phyloP scores from a whole-genome alignment of 805 yeast species.

The Saturnispora bothae region DNA sequence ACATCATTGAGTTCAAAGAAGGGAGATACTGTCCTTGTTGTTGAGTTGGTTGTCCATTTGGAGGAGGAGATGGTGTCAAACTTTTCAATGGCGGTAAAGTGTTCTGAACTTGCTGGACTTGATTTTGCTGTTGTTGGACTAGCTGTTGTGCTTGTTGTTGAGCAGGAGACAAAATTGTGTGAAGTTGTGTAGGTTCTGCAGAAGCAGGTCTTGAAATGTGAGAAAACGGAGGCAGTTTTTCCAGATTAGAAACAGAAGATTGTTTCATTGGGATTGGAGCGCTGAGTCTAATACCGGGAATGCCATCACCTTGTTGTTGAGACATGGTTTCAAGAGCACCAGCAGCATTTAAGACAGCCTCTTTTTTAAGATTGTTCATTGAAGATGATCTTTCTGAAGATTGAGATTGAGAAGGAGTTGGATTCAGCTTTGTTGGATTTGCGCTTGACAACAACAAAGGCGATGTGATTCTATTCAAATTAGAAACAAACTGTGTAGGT shows the following conservation, averaged over 20 bases:
- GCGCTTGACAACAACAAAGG: constrained; percentile 49
- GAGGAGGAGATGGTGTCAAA: constrained; percentile 4
- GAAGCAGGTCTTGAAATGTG: constrained; percentile 11
- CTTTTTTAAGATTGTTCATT: constrained; percentile 21
- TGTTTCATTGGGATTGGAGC: constrained; percentile 16
- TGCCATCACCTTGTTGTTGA: constrained; percentile 22
- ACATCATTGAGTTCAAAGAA: neutral
- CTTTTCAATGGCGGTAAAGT: neutral
- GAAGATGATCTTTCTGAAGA: constrained; percentile 25
- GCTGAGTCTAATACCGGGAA: constrained; percentile 26
- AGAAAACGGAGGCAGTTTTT: constrained; percentile 22
- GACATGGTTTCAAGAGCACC: constrained; percentile 33
- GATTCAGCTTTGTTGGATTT: constrained; percentile 25
- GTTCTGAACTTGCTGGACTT: neutral
- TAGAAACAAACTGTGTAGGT: constrained; percentile 62
- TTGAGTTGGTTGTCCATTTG: constrained; percentile 1
- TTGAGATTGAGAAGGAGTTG: constrained; percentile 26
- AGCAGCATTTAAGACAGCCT: constrained; percentile 29
- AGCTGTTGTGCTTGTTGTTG: constrained; percentile 9
- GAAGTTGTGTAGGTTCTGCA: constrained; percentile 12
- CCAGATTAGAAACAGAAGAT: constrained; percentile 5
- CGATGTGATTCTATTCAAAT: constrained; percentile 51
- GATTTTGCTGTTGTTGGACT: constrained; percentile 8
- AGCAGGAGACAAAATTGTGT: constrained; percentile 10
- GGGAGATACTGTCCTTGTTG: neutral